Base-by-base conservation (phyloP, 1,139 yeast genomes). In the Spathaspora sp. region DNA sequence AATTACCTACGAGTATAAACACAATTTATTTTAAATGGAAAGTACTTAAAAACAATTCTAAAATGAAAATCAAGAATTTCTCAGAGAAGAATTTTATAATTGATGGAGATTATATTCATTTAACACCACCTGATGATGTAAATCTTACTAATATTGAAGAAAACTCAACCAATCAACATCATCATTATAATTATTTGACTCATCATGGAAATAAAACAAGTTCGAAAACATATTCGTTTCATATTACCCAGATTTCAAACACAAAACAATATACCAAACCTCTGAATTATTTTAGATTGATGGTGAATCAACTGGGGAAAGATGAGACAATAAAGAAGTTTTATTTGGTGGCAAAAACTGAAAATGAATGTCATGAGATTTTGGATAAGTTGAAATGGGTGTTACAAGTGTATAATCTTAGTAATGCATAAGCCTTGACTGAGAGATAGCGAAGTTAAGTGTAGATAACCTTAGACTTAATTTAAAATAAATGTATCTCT, bases 41-140 rank as follows among this genome's bases (percentile, higher is more conserved):
- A 38, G 96, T 93, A 1, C 89, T 90, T 88, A 77, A 98, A 55
- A 81, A 95, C 50, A 93, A 90, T 59, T 82, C 91, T 73, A 84
- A 95, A 0, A 85, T 93, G 56, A 81, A 87, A 51, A 82, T 84
- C 47, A 79, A 90, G 45, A 89, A 50, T 17, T 51, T 49, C 20
- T 50, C 89, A 51, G 96, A 91, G 54, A 81, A 95, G 55, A 81
- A 90, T 1, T 70, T 93, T 42, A 91, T 95, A 1, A 80, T 93
- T 39, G 98, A 93, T 64, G 98, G 98, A 16, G 97, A 90, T 58
- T 91, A 90, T 59, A 82, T 93, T 13, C 95, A 91, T 60, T 78
- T 93, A 45, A 82, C 91, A 57, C 97, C 98, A 2, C 82, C 91
- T 1, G 86, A 84, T 53, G 76, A 73, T 47, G 60, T 63, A 27